Evolutionary conservation across 2,329 filamentous ascomycete species (phyloP), one percentile per base, ranked within the genome.

Genomic region (Fusarium sp.): DNA sequence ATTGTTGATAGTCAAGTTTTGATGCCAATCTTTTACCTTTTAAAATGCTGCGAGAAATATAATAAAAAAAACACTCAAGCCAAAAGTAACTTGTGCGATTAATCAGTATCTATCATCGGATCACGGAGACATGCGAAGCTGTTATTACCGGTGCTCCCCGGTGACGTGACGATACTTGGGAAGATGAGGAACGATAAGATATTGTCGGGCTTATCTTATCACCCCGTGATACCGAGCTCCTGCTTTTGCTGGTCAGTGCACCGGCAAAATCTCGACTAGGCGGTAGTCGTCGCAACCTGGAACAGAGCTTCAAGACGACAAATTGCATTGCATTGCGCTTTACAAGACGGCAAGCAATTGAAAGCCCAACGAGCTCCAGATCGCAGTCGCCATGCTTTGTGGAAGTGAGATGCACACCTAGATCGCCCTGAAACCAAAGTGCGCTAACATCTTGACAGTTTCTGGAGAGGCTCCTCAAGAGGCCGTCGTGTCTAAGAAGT

Each of bases 391-490:
- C 59, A 82, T 82, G 80, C 75, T 82, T 71, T 82, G 80, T 48
- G 76, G 75, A 79, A 82, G 79, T 79, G 72, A 71, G 77, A 71
- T 54, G 1, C 8, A 7, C 7, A 31, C 13, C 7, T 17, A 13
- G 7, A 8, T 4, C 9, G 9, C 50, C 13, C 43, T 15, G n/a
- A 49, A 46, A 32, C 6, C 15, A 4, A 13, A 19, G 31, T 50
- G 62, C 42, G 64, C 69, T 61, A 59, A 68, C 59, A 10, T 23
- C 32, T 43, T 38, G 58, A 51, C 72, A 96, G 94, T 99, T 78
- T 99, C 95, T 62, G 95, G 95, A 79, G 94, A 97, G 85, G 89
- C 92, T 80, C 94, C 95, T 66, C 91, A 97, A 80, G 89, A 93
- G 79, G 93, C 95, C 52, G 94, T 98, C 68, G 91, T 93, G 72